A percentile compares a stretch with the other conserved stretches of the same genome.
Evolutionary conservation across 768 basidiomycete genomes (phyloP).

Genomic region (Naematelia encephala): DNA sequence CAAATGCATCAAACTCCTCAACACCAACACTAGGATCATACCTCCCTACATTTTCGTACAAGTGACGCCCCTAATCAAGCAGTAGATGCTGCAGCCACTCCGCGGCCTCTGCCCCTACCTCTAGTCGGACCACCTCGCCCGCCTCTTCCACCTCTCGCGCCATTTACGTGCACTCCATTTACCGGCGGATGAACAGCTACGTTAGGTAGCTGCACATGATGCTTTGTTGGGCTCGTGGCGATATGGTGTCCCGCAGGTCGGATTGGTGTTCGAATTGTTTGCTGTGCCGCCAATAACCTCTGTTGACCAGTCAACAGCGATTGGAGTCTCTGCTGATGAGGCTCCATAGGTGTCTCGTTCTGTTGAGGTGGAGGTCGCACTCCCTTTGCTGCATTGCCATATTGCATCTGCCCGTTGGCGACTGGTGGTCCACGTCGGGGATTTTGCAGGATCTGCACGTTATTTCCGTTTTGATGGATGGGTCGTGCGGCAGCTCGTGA

Average conservation of each 20-base stretch:
- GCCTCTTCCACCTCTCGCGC: constrained; percentile 9
- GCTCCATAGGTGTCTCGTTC: not conserved
- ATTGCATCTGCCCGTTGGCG: constrained; percentile 25
- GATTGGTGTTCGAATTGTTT: not conserved
- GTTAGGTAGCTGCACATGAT: not conserved
- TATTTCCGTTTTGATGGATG: constrained; percentile 44
- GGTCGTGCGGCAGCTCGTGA: constrained; percentile 2
- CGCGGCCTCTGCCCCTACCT: constrained; percentile 10
- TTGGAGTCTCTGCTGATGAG: constrained; percentile 19
- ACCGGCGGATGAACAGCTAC: not conserved
- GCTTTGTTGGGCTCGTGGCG: not conserved
- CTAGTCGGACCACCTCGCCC: constrained; percentile 10
- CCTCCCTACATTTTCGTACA: no score
- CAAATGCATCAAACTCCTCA: constrained; percentile 3
- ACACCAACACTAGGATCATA: not conserved
- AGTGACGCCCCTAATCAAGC: no score
- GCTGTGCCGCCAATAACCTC: constrained; percentile 11
- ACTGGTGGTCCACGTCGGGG: constrained; percentile 51
- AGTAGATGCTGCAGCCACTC: not conserved
- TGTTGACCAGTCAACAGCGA: constrained; percentile 10
- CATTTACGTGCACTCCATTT: not conserved
- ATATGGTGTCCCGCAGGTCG: not conserved
- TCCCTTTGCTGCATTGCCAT: constrained; percentile 48
- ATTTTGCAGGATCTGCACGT: constrained; percentile 72
- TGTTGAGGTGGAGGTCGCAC: constrained; percentile 18